These are phyloP conservation scores for Wickerhamomyces xylosicus DNA, from an alignment of 805 yeast genomes.

Conservation along the genomic window DNA sequence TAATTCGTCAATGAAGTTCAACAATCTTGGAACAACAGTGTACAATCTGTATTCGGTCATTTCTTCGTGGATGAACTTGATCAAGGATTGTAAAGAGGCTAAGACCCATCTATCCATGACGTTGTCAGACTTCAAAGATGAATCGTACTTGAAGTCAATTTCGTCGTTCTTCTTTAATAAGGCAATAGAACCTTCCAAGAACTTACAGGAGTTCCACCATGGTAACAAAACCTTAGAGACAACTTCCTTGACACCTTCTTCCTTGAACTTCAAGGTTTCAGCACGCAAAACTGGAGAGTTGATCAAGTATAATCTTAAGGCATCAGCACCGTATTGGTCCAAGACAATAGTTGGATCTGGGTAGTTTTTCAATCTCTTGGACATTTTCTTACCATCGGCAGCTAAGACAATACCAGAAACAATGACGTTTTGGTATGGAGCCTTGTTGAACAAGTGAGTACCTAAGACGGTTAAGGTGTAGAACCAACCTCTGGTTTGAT, in stretches of 20 bases:
- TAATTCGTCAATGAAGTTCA: conserved; percentile 82
- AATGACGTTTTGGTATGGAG: conserved; percentile 92
- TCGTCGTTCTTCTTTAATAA: conserved; percentile 68
- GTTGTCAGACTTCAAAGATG: conserved; percentile 54
- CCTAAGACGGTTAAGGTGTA: conserved; percentile 94
- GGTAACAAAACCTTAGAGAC: conserved; percentile 93
- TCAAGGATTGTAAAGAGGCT: conserved; percentile 91
- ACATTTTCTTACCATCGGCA: conserved; percentile 98
- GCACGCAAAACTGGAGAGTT: conserved; percentile 97
- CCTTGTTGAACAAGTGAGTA: conserved; percentile 83
- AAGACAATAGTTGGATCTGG: conserved; percentile 87
- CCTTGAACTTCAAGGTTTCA: conserved; percentile 92
- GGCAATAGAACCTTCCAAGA: conserved; percentile 90
- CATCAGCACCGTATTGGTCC: conserved; percentile 94
- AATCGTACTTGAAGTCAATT: conserved; percentile 64
- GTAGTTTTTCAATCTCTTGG: conserved; percentile 93
- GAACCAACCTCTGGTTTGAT: conserved; percentile 99
- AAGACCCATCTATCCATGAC: conserved; percentile 97
- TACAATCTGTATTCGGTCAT: conserved; percentile 86
- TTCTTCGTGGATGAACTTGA: conserved; percentile 78
- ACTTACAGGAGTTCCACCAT: conserved; percentile 97
- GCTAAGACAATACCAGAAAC: conserved; percentile 96
- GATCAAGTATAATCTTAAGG: conserved; percentile 88
- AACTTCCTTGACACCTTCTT: conserved; percentile 98
- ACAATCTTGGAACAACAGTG: conserved; percentile 90